Percentiles rank a stretch among this genome's conserved stretches.
phyloP scores from a whole-genome alignment of 2,329 filamentous ascomycete genomes.

The Hirsutella minnesotensis region DNA sequence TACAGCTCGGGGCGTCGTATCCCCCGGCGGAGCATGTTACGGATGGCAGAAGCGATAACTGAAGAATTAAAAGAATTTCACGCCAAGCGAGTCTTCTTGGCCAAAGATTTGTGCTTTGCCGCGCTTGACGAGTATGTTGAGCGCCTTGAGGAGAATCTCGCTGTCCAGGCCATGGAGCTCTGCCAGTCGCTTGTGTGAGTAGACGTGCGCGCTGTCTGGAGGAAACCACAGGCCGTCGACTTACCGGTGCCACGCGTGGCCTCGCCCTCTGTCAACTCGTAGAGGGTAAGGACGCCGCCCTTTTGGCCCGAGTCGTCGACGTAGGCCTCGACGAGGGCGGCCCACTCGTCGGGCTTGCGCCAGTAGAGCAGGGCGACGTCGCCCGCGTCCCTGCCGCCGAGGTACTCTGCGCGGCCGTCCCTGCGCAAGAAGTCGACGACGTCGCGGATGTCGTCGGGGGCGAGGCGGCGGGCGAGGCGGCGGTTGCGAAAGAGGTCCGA shows the following conservation, averaged over 20 bases:
- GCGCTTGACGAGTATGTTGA: constrained; percentile 73
- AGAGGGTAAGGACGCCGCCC: constrained; percentile 79
- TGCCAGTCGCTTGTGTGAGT: constrained; percentile 15
- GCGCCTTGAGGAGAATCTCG: constrained; percentile 66
- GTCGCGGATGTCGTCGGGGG: constrained; percentile 39
- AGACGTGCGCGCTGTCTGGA: background rate
- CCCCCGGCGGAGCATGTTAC: too few species aligned
- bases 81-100: constrained; percentile 73
- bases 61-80: constrained; percentile 78
- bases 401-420: constrained; percentile 56
- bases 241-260: constrained; percentile 56
- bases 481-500: constrained; percentile 46
- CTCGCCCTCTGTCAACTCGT: constrained; percentile 85
- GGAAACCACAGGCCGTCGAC: constrained; percentile 12
- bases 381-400: constrained; percentile 21
- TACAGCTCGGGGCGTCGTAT: too few species aligned
- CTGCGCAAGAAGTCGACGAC: constrained; percentile 47
- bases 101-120: constrained; percentile 93
- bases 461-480: constrained; percentile 37
- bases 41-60: background rate
- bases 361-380: constrained; percentile 67
- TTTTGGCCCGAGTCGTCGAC: constrained; percentile 83
- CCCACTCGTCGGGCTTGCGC: constrained; percentile 86
- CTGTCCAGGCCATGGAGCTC: constrained; percentile 85
- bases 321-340: constrained; percentile 63